Percentiles rank a stretch among this genome's conserved stretches.
These are phyloP conservation scores for Brettanomyces sp. DNA, from an alignment of 805 yeast species.

Conservation along the genomic window DNA sequence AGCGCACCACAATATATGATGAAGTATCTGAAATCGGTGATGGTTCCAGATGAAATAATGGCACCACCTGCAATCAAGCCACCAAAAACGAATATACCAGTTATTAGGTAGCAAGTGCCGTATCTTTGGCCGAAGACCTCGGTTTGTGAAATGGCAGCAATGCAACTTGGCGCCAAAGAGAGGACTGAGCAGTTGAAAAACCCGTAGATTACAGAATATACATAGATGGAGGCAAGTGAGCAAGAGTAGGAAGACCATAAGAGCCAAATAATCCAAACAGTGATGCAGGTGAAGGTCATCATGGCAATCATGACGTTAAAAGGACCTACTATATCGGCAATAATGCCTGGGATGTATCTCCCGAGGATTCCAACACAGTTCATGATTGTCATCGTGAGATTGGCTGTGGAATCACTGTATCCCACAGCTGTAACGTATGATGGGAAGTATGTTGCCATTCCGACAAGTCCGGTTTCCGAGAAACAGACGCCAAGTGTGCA, in stretches of 20 bases:
- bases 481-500: constrained; percentile 34
- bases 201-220: constrained; percentile 44
- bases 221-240: constrained; percentile 29
- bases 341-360: constrained; percentile 30
- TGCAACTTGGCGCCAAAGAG: constrained; percentile 52
- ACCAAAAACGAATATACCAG: constrained; percentile 23
- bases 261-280: constrained; percentile 37
- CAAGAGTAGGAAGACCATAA: constrained; percentile 18
- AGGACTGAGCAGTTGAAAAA: constrained; percentile 48
- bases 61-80: constrained; percentile 37
- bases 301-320: constrained; percentile 33
- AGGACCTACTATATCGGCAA: constrained; percentile 33
- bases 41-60: constrained; percentile 24
- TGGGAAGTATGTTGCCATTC: constrained; percentile 40
- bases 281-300: constrained; percentile 24
- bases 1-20: constrained; percentile 35
- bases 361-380: constrained; percentile 31
- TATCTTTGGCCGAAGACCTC: constrained; percentile 57
- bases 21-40: constrained; percentile 30
- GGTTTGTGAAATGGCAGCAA: constrained; percentile 46
- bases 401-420: constrained; percentile 26
- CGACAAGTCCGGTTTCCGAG: constrained; percentile 39
- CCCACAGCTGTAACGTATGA: constrained; percentile 38
- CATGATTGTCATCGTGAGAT: constrained; percentile 28
- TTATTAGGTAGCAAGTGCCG: constrained; percentile 45